phyloP scores from a whole-genome alignment of 257 asterid genomes.

The Solanum dulcamara region DNA sequence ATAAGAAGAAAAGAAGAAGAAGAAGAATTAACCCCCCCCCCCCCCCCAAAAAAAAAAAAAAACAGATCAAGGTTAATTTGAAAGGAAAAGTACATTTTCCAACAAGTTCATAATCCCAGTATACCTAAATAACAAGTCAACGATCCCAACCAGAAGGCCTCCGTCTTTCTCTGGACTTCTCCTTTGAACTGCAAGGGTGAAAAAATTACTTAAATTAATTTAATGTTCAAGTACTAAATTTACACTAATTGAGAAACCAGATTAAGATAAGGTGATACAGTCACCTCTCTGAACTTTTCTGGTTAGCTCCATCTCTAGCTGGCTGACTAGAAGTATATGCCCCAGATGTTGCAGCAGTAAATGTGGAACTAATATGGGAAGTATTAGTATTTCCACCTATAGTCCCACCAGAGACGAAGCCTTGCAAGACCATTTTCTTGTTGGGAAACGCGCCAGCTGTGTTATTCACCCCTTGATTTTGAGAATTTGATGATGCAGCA shows the following conservation, averaged over 20 bases:
- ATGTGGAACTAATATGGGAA: slow-evolving; percentile 25
- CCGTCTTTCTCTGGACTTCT: slow-evolving; percentile 72
- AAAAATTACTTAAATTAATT: neutral
- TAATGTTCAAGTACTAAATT: neutral
- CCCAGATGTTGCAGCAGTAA: slow-evolving; percentile 25
- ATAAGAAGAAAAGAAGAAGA: neutral
- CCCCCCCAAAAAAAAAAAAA: neutral
- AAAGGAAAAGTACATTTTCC: neutral
- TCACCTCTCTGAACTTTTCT: slow-evolving; percentile 47
- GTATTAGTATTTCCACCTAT: slow-evolving; percentile 67
- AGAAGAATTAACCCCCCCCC: neutral
- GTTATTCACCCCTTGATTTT: slow-evolving; percentile 37
- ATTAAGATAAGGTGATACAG: neutral
- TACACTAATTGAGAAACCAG: neutral
- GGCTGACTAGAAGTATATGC: slow-evolving; percentile 15
- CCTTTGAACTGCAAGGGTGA: slow-evolving; percentile 30
- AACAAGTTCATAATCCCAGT: neutral
- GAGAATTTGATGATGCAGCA: slow-evolving; percentile 80
- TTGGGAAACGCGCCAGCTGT: slow-evolving; percentile 27
- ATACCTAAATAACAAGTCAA: slow-evolving; percentile 7
- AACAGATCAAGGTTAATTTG: neutral
- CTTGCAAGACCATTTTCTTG: slow-evolving; percentile 50
- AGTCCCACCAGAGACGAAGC: slow-evolving; percentile 95
- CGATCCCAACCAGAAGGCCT: slow-evolving; percentile 98
- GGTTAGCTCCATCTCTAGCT: slow-evolving; percentile 26